These are phyloP conservation scores for Starmerella asiatica DNA, from an alignment of 805 yeast genomes.

Conservation along the genomic window DNA sequence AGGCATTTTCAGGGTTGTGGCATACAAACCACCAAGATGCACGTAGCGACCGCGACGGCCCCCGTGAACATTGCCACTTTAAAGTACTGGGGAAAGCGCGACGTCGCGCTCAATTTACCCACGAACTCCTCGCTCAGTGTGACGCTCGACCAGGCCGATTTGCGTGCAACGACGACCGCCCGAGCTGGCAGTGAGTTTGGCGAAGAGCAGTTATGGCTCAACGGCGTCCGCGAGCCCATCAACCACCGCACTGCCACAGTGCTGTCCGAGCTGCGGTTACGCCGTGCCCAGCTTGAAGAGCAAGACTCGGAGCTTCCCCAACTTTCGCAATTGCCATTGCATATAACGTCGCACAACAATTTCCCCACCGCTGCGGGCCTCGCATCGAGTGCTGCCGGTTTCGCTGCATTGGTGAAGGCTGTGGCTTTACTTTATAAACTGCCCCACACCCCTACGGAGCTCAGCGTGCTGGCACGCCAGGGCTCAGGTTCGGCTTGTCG, in stretches of 20 bases:
- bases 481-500: conserved; percentile 99
- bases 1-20: no score
- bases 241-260: conserved; percentile 45
- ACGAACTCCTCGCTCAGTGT: conserved; percentile 94
- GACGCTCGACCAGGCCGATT: conserved; percentile 79
- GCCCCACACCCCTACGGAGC: conserved; percentile 72
- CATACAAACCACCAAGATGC: no score
- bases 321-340: conserved; percentile 41
- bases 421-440: conserved; percentile 71
- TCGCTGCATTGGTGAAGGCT: conserved; percentile 88
- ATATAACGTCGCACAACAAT: conserved; percentile 84
- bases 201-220: conserved; percentile 64
- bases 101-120: conserved; percentile 73
- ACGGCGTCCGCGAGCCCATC: conserved; percentile 69
- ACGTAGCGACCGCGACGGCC: conserved; percentile 69
- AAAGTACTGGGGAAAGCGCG: conserved; percentile 98
- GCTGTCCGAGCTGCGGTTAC: conserved; percentile 54
- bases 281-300: conserved; percentile 50
- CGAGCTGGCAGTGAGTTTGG: conserved; percentile 44
- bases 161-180: conserved; percentile 84
- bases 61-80: conserved; percentile 98
- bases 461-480: conserved; percentile 88
- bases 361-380: conserved; percentile 99
- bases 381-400: conserved; percentile 97
- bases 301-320: conserved; percentile 41